phyloP scores from a whole-genome alignment of 495 filamentous ascomycete species.

The Geoglossum glabrum region DNA sequence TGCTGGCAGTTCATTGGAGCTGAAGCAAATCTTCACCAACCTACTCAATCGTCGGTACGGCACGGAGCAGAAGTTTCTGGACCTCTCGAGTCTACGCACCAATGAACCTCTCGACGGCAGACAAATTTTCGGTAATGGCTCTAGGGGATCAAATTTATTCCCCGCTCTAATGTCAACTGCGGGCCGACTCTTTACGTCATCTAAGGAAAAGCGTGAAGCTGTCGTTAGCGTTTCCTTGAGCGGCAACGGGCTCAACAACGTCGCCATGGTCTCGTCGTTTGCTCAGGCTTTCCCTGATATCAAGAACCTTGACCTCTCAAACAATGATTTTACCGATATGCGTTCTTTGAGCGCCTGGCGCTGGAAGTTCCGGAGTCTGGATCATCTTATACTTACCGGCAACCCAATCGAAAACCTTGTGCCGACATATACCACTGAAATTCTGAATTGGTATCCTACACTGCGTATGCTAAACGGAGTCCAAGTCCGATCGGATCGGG shows the following conservation, averaged over 20 bases:
- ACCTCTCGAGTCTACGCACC: slow-evolving; percentile 51
- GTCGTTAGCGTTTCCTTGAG: slow-evolving; percentile 60
- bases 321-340: slow-evolving; percentile 48
- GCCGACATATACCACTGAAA: slow-evolving; percentile 42
- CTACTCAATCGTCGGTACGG: slow-evolving; percentile 63
- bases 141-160: slow-evolving; percentile 72
- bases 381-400: slow-evolving; percentile 56
- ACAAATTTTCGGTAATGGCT: slow-evolving; percentile 52
- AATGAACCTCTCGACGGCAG: slow-evolving; percentile 47
- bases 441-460: slow-evolving; percentile 63
- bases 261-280: slow-evolving; percentile 48
- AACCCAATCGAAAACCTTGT: slow-evolving; percentile 49
- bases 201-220: slow-evolving; percentile 44
- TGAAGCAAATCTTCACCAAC: slow-evolving; percentile 18
- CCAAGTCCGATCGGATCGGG: slow-evolving; percentile 47
- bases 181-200: slow-evolving; percentile 43
- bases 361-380: slow-evolving; percentile 50
- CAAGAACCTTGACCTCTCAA: slow-evolving; percentile 66
- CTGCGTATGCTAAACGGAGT: slow-evolving; percentile 51
- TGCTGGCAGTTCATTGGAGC: slow-evolving; percentile 22
- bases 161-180: slow-evolving; percentile 70
- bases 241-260: slow-evolving; percentile 50
- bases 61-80: slow-evolving; percentile 44
- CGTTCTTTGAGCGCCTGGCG: slow-evolving; percentile 46
- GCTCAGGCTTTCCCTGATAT: slow-evolving; percentile 59